Evolutionary conservation across 1,284 basidiomycete genomes (phyloP), one percentile per base, ranked within the genome.

Genomic region (Malassezia sp.): DNA sequence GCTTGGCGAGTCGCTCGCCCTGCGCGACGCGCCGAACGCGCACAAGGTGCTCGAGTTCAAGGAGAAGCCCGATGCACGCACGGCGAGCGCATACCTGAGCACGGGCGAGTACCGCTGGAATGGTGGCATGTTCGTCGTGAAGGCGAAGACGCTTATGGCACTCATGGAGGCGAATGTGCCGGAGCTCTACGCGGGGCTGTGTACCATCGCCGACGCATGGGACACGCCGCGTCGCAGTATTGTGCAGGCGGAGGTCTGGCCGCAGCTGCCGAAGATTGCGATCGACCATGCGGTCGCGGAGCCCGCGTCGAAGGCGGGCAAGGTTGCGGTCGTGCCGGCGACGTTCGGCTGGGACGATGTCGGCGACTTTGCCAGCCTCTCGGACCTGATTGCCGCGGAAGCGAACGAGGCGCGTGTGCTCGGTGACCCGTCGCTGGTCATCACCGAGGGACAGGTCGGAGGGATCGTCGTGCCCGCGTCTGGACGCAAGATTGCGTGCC

Each of bases 271-370:
- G 41, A 70, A 70, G 59, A 70, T 70, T 30, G 67, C 67, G 10
- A 70, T 70, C 33, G 67, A 70, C 45, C 67, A 70, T 37, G 67
- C 67, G 15, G 65, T 70, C 2, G 67, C 67, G 10, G 67, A 70
- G 50, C 67, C 67, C 1, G 67, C 67, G 9, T 59, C 62, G 28
- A 61, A 57, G 37, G 53, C 56, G 9, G 67, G 67, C 30, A 58
- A 63, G 39, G 67, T 70, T 11, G 67, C 67, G 2, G 67, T 70
- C 9, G 56, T 70, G 1, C 67, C 67, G 0, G 67, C 67, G 24
- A 70, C 67, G 2, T 70, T 70, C 24, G 67, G 67, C 50, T 70
- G 67, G 67, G 67, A 70, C 38, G 67, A 70, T 30, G 67, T 70
- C 12, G 67, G 67, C 26, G 67, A 70, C 46, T 70, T 70, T 45